These are phyloP conservation scores for Torulaspora quercuum DNA, from an alignment of 805 yeast genomes.

Conservation along the genomic window DNA sequence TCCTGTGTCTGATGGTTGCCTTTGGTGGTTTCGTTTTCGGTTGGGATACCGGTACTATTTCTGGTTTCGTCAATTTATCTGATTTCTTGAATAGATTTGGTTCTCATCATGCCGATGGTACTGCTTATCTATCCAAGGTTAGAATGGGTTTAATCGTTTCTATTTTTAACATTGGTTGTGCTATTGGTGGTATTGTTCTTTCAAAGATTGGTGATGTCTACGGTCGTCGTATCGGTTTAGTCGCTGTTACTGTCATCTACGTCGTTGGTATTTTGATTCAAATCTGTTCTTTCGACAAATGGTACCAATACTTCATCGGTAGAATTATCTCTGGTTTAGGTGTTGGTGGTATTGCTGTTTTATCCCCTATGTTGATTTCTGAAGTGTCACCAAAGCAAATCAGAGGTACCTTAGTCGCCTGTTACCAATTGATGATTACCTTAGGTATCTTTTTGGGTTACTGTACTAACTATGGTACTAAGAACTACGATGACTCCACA, in stretches of 20 bases:
- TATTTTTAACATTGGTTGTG: constrained; percentile 72
- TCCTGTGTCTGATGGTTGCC: constrained; percentile 39
- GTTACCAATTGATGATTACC: constrained; percentile 69
- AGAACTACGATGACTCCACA: constrained; percentile 39
- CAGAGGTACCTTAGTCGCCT: constrained; percentile 69
- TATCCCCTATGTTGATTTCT: constrained; percentile 69
- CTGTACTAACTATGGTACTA: constrained; percentile 65
- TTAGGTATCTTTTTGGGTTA: constrained; percentile 75
- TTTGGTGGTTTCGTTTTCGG: constrained; percentile 58
- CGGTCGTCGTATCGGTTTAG: constrained; percentile 65
- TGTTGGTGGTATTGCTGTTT: constrained; percentile 74
- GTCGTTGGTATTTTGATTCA: constrained; percentile 67
- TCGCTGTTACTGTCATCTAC: constrained; percentile 58
- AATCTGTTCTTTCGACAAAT: constrained; percentile 51
- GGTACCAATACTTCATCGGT: constrained; percentile 75
- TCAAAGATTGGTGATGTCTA: constrained; percentile 57
- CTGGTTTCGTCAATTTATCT: constrained; percentile 59
- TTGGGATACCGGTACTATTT: constrained; percentile 75
- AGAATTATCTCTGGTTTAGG: constrained; percentile 70
- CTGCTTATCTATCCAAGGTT: constrained; percentile 46
- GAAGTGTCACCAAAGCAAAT: constrained; percentile 41
- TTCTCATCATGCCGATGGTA: constrained; percentile 24
- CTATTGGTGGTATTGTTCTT: constrained; percentile 63
- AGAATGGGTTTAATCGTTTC: constrained; percentile 60
- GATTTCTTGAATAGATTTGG: constrained; percentile 62